Evolutionary conservation across 2,329 filamentous ascomycete species (phyloP), one percentile per base, ranked within the genome.

Genomic region (Talaromyces sp.): DNA sequence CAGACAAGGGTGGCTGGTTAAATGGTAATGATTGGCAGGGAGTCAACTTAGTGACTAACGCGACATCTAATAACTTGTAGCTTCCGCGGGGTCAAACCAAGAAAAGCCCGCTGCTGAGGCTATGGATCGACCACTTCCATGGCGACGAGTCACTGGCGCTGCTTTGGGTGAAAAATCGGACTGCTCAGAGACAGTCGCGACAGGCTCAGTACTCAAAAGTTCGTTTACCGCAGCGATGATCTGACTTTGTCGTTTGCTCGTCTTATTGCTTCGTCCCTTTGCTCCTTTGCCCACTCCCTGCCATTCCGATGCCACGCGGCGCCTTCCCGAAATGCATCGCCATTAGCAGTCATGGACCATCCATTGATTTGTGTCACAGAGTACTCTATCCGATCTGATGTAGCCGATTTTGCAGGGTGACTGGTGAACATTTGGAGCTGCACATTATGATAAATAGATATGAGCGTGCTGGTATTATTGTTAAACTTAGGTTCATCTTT

Each of bases 401-500:
- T 47, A 15, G 3, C 19, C 9, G 39, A 50, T 50, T 22, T 61
- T 3, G 27, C 50, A 50, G 17, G 39, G 39, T 61, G 39, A 50
- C 17, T 50, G 13, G 43, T 61, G 3, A 61, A 49, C 17, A 61
- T 50, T 50, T 61, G 2, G 3, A 61, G 70, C 25, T 67, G 11
- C 50, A 79, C 77, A 62, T 63, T 63, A 49, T 78, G 70, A 66
- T 82, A 82, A 2, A 67, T 80, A 6, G 75, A 75, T 45, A 74
- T 77, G 39, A 80, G 75, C 0, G 77, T 75, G 68, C 79, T 77
- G 11, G 80, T 74, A 27, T 78, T 75, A 50, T 73, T 73, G 68
- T 83, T 76, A 66, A 78, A 81, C n/a, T 67, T 31, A 2, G 70
- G 70, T 57, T 75, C 71, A 25, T 70, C 69, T 63, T 69, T 82